Evolutionary conservation across 108 stramenopile species (phyloP).

Genomic region (Cyclotella choctawhatcheeana): DNA sequence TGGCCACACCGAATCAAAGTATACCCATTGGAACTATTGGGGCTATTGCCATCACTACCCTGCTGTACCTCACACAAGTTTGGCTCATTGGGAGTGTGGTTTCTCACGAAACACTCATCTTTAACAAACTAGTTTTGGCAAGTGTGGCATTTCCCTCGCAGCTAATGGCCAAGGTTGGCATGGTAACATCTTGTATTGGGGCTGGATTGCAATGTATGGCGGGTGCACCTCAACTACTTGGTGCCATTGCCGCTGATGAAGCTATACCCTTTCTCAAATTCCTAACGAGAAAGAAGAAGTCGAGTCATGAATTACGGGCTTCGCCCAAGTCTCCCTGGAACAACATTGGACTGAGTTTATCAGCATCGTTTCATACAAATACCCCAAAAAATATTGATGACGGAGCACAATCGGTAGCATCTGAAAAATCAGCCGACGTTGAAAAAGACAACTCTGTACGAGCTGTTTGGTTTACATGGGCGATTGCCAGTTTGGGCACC

Average conservation of each 20-base stretch:
- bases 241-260: constrained; percentile 73
- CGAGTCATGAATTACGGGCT: not conserved
- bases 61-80: constrained; percentile 52
- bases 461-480: constrained; percentile 60
- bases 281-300: constrained; percentile 36
- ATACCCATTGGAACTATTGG: constrained; percentile 84
- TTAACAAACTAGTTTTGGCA: constrained; percentile 63
- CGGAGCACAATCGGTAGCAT: not conserved
- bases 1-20: constrained; percentile 56
- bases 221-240: constrained; percentile 71
- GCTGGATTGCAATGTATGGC: constrained; percentile 77
- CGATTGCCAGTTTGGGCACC: constrained; percentile 45
- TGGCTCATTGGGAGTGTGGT: constrained; percentile 61
- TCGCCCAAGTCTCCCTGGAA: not conserved
- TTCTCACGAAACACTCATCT: constrained; percentile 58
- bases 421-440: constrained; percentile 35
- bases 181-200: constrained; percentile 68
- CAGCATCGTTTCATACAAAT: not conserved
- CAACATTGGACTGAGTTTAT: not conserved
- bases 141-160: constrained; percentile 61
- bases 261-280: constrained; percentile 57
- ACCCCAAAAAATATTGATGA: not conserved
- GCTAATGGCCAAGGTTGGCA: constrained; percentile 69
- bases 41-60: constrained; percentile 60
- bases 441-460: constrained; percentile 26